Base-by-base conservation (phyloP, 1,139 yeast species). In the Casaregolazyma lundiana region DNA sequence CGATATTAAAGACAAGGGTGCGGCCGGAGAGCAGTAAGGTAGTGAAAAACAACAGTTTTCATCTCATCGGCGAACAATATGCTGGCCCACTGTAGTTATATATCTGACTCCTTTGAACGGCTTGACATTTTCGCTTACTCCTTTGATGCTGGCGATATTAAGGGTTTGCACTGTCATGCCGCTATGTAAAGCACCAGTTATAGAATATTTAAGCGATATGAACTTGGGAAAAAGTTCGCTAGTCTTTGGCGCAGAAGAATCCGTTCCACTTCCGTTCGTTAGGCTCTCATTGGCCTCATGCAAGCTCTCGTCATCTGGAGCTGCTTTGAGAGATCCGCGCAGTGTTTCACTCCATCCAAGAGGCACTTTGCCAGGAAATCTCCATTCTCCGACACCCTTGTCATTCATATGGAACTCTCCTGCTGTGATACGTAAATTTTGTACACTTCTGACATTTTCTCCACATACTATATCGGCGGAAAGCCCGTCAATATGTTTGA, bases 71-170 rank as follows among this genome's bases (percentile, higher is more conserved):
- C 83, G 65, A 16, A 81, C 69, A 18, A 79, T 66, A 58, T 69
- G 80, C 49, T 82, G 80, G 0, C 84, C 88, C 0, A 86, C 73
- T 45, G 68, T 68, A 4, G 96, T 81, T 9, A 77, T 68, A 61
- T 90, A 90, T 60, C 90, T 85, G 21, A 90, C 97, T 1, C 98
- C 97, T 63, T 90, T 92, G 70, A 81, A 92, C 0, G 96, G 95
- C 58, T 81, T 84, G 16, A 80, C 81, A 2, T 75, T 71, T 3
- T 78, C 81, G 13, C 78, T 77, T 55, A 78, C 57, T 0, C 92
- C 90, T 53, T 75, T 72, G 4, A 80, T 70, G 51, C 76, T 73
- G 15, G 72, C 60, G 8, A 90, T 76, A 57, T 81, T 77, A 47
- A 90, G 67, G 20, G 81, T 73, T 18, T 78, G 82, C 1, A 90